Evolutionary conservation across 805 yeast species (phyloP).

Genomic region (Starmerella asiatica): DNA sequence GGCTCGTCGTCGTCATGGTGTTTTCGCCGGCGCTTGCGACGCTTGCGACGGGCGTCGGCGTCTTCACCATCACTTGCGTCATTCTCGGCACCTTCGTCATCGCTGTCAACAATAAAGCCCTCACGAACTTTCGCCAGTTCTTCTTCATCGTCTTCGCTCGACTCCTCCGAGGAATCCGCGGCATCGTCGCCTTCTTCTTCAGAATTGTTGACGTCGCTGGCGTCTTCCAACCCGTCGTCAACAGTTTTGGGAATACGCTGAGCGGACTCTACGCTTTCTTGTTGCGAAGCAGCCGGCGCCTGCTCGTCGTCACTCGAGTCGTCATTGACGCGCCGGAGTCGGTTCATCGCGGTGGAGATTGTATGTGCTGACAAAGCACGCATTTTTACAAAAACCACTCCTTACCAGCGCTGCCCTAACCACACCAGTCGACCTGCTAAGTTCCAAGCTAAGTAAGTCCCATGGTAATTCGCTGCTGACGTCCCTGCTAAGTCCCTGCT

Average conservation of each 20-base stretch:
- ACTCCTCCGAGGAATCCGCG: constrained; percentile 57
- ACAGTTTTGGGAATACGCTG: background rate
- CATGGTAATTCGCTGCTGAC: too few relatives aligned
- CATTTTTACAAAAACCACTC: too few relatives aligned
- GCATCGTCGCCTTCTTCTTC: constrained; percentile 42
- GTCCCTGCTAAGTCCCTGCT: too few relatives aligned
- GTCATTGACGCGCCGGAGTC: constrained; percentile 18
- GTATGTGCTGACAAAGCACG: constrained; percentile 4
- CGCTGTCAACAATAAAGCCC: constrained; percentile 90
- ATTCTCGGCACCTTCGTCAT: constrained; percentile 51
- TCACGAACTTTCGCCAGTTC: constrained; percentile 72
- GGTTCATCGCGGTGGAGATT: constrained; percentile 12
- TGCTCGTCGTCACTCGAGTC: constrained; percentile 21
- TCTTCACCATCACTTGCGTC: constrained; percentile 32
- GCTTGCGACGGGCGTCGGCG: constrained; percentile 17
- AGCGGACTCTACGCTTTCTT: background rate
- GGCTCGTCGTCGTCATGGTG: constrained; percentile 15
- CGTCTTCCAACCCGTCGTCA: constrained; percentile 13
- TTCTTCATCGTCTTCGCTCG: constrained; percentile 70
- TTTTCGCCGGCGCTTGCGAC: constrained; percentile 14
- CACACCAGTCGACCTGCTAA: too few relatives aligned
- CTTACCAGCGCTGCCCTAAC: too few relatives aligned
- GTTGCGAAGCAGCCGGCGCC: background rate
- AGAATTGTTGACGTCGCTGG: constrained; percentile 34
- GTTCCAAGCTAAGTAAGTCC: too few relatives aligned